phyloP scores from a whole-genome alignment of 2,329 filamentous ascomycete genomes.

The Calonectria pteridis region DNA sequence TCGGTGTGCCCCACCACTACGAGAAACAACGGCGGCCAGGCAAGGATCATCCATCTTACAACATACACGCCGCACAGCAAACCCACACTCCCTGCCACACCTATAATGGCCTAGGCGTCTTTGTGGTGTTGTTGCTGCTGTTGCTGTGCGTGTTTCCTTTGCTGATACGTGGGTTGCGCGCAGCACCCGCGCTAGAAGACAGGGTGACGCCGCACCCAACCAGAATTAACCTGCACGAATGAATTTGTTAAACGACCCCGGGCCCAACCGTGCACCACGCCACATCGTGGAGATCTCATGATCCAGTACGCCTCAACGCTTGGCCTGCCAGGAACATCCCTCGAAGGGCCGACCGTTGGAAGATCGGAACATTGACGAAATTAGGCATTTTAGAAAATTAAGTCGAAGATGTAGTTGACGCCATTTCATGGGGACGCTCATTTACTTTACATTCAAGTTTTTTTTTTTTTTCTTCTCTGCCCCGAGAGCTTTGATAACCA shows the following conservation, averaged over 20 bases:
- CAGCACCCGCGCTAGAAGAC: not conserved
- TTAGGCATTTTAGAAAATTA: constrained; percentile 28
- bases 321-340: constrained; percentile 32
- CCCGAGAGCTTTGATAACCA: constrained; percentile 27
- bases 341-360: constrained; percentile 28
- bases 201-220: not conserved
- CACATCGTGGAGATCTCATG: constrained; percentile 46
- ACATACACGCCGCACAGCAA: constrained; percentile 4
- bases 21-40: constrained; percentile 10
- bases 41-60: constrained; percentile 14
- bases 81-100: constrained; percentile 13
- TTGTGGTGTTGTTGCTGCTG: not conserved
- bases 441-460: constrained; percentile 1
- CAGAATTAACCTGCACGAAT: not conserved
- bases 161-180: not conserved
- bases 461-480: not conserved
- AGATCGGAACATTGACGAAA: constrained; percentile 41
- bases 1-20: constrained; percentile 16
- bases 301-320: constrained; percentile 35
- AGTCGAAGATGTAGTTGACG: constrained; percentile 27
- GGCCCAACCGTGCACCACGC: constrained; percentile 40
- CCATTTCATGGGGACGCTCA: constrained; percentile 23
- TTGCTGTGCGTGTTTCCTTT: not conserved
- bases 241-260: constrained; percentile 10
- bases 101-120: constrained; percentile 11